Conservation (phyloP, 2,329 filamentous ascomycete species). For the Aspergillus chevalieri region DNA sequence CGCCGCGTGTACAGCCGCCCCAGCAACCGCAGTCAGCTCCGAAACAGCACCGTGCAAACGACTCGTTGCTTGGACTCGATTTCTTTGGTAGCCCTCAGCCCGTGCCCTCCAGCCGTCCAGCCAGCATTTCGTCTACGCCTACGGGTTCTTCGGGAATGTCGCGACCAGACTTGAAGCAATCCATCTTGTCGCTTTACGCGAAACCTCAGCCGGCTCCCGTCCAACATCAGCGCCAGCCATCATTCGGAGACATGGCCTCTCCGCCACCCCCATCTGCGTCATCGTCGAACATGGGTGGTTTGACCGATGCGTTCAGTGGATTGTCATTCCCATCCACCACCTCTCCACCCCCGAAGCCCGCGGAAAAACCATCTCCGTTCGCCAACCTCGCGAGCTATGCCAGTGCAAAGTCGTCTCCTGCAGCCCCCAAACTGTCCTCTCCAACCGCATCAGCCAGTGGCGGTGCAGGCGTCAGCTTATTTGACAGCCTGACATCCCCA, state of each 20-base stretch:
- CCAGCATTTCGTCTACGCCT: constrained; percentile 66
- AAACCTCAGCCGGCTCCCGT: constrained; percentile 60
- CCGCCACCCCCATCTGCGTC: constrained; percentile 26
- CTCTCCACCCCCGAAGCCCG: constrained; percentile 31
- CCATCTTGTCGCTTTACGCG: constrained; percentile 90
- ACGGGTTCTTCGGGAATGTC: constrained; percentile 58
- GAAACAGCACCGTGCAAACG: constrained; percentile 63
- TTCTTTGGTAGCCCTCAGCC: constrained; percentile 72
- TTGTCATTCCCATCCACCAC: constrained; percentile 55
- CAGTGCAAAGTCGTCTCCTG: constrained; percentile 38
- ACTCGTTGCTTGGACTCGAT: constrained; percentile 86
- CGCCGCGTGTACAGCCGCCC: constrained; percentile 57
- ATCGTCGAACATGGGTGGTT: constrained; percentile 50
- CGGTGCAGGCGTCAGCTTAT: constrained; percentile 60
- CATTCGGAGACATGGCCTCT: constrained; percentile 65
- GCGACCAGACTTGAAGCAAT: constrained; percentile 91
- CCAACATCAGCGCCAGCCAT: constrained; percentile 54
- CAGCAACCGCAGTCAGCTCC: constrained; percentile 53
- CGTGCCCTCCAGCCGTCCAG: constrained; percentile 66
- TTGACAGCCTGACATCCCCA: constrained; percentile 62
- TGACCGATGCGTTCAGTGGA: constrained; percentile 75
- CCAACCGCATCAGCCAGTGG: constrained; percentile 54
- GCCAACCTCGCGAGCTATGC: constrained; percentile 54
- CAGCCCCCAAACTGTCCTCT: constrained; percentile 44
- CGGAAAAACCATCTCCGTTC: constrained; percentile 58